Evolutionary conservation across 441 rosid genomes (phyloP).

Genomic region (Syzygium malaccense): DNA sequence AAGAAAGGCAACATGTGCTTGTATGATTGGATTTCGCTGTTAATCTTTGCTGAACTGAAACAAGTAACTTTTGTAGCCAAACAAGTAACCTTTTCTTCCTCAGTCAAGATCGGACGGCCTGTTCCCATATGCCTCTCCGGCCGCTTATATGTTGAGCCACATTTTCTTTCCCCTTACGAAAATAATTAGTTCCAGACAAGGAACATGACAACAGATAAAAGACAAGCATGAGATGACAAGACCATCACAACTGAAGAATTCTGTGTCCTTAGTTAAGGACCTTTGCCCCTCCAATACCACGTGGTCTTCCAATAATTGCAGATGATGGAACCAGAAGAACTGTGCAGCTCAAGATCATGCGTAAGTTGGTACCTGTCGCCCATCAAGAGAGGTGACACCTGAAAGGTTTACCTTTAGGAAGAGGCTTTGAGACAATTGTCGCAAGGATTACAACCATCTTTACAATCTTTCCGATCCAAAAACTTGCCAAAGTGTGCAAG

Average conservation of each 20-base stretch:
- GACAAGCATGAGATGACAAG: not conserved
- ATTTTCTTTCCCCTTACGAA: not conserved
- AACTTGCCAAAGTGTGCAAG: conserved; percentile 84
- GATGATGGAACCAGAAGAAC: not conserved
- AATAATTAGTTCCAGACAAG: not conserved
- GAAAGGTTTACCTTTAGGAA: conserved; percentile 5
- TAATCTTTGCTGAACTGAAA: too few relatives aligned
- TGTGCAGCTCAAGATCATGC: not conserved
- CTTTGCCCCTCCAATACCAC: not conserved
- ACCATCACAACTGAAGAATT: not conserved
- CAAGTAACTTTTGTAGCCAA: too few relatives aligned
- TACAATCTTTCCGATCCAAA: conserved; percentile 54
- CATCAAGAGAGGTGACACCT: not conserved
- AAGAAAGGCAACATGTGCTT: not conserved
- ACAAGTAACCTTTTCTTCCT: too few relatives aligned
- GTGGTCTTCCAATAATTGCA: not conserved
- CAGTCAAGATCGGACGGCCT: too few relatives aligned
- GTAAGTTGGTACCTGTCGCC: not conserved
- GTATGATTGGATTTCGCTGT: not conserved
- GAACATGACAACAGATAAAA: not conserved
- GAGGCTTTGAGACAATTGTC: conserved; percentile 70
- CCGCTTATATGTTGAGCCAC: not conserved
- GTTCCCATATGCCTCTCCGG: not conserved
- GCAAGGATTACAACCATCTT: conserved; percentile 65
- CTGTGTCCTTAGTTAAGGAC: not conserved